Percentiles rank a stretch among this genome's conserved stretches.
Conservation (phyloP, 805 yeast genomes). For the Sugiyamaella qingdaonensis region DNA sequence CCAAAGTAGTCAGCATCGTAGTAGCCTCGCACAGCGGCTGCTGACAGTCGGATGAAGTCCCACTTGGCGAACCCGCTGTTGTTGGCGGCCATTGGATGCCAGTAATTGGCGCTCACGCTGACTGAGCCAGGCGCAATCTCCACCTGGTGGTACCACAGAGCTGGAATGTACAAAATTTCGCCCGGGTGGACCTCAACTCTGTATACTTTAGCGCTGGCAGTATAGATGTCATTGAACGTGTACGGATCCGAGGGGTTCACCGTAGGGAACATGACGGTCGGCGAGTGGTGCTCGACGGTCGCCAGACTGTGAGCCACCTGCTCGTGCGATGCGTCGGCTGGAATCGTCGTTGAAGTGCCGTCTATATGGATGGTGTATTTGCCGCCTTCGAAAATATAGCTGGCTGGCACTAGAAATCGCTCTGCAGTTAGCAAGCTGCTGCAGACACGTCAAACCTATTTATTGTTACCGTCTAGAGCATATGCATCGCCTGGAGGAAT, state of each 20-base stretch:
- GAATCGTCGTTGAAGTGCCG: conserved; percentile 8
- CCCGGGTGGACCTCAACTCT: conserved; percentile 34
- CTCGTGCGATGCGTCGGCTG: conserved; percentile 4
- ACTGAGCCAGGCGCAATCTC: conserved; percentile 20
- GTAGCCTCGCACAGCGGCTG: conserved; percentile 22
- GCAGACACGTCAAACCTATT: background rate
- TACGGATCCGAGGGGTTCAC: conserved; percentile 28
- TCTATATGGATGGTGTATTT: conserved; percentile 15
- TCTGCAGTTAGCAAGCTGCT: conserved; percentile 20
- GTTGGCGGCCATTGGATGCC: conserved; percentile 29
- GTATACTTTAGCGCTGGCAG: conserved; percentile 19
- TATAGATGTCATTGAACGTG: conserved; percentile 14
- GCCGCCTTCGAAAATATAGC: conserved; percentile 21
- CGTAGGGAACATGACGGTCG: conserved; percentile 32
- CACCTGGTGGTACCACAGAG: conserved; percentile 41
- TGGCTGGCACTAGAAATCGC: conserved; percentile 27
- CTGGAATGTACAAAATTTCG: conserved; percentile 36
- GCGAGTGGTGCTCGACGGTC: background rate
- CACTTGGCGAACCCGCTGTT: conserved; percentile 30
- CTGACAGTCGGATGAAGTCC: conserved; percentile 28
- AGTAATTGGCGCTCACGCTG: conserved; percentile 32
- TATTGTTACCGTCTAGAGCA: conserved; percentile 25
- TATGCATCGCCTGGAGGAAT: conserved; percentile 35
- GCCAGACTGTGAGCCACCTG: background rate
- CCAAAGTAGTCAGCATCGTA: conserved; percentile 22